Percentiles rank a stretch among this genome's conserved stretches.
Evolutionary conservation across 1,139 yeast genomes (phyloP).

Genomic region (Protomyces pachydermus): DNA sequence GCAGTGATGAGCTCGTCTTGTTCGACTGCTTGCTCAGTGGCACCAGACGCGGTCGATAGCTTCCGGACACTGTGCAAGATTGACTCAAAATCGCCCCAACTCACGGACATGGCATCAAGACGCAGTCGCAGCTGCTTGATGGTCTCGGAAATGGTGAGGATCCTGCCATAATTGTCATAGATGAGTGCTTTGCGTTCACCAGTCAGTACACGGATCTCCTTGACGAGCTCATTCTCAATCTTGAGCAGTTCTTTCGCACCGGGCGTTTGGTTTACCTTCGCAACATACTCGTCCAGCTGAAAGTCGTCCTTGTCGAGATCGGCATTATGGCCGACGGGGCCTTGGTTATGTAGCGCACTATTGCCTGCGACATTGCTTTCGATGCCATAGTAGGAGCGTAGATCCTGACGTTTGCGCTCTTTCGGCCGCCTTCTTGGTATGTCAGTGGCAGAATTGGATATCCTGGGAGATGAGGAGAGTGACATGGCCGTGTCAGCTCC

Average conservation of each 20-base stretch:
- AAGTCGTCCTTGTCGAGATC: conserved; percentile 34
- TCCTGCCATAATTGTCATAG: conserved; percentile 44
- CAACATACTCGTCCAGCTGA: conserved; percentile 35
- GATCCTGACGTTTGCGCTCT: conserved; percentile 34
- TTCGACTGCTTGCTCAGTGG: not conserved
- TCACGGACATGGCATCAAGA: not conserved
- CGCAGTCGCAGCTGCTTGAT: conserved; percentile 18
- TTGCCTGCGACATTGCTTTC: conserved; percentile 27
- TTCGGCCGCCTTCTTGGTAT: conserved; percentile 18
- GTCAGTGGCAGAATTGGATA: not conserved
- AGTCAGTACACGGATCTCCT: conserved; percentile 41
- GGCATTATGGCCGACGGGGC: conserved; percentile 32
- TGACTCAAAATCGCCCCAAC: not conserved
- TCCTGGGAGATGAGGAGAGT: conserved; percentile 10
- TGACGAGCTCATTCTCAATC: conserved; percentile 38
- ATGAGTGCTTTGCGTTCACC: conserved; percentile 46
- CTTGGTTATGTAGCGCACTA: not conserved
- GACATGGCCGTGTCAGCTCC: conserved; percentile 5
- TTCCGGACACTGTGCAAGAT: not conserved
- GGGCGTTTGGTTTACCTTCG: conserved; percentile 34
- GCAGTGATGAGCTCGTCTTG: not conserved
- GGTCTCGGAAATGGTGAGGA: conserved; percentile 43
- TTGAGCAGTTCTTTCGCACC: conserved; percentile 37
- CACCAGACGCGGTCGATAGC: not conserved
- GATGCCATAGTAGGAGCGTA: conserved; percentile 44